These are phyloP conservation scores for Aspergillus biplanus DNA, from an alignment of 495 filamentous ascomycete species.

Conservation along the genomic window DNA sequence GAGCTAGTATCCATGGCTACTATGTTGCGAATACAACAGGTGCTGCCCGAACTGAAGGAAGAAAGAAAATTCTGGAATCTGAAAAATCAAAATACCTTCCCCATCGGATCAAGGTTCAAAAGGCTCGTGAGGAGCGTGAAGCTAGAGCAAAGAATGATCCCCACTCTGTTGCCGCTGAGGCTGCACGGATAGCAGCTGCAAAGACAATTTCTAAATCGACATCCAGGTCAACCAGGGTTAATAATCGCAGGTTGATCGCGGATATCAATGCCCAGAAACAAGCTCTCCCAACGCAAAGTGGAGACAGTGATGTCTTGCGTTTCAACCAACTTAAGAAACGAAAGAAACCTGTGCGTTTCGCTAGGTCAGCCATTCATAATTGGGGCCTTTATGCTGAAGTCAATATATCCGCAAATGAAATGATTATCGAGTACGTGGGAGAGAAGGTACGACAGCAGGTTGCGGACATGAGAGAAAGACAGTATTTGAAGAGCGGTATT, in stretches of 20 bases:
- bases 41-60: slow-evolving; percentile 87
- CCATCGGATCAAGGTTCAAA: slow-evolving; percentile 93
- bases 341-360: slow-evolving; percentile 98
- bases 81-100: slow-evolving; percentile 98
- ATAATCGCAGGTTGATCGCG: slow-evolving; percentile 89
- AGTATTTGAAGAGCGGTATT: slow-evolving; percentile 94
- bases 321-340: slow-evolving; percentile 99
- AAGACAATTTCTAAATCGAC: slow-evolving; percentile 76
- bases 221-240: slow-evolving; percentile 88
- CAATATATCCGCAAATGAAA: slow-evolving; percentile 95
- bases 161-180: slow-evolving; percentile 65
- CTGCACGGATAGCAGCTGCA: slow-evolving; percentile 74
- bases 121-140: slow-evolving; percentile 83
- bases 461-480: slow-evolving; percentile 87
- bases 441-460: slow-evolving; percentile 97
- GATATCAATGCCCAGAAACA: slow-evolving; percentile 94
- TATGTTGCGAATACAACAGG: slow-evolving; percentile 86
- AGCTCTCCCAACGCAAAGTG: slow-evolving; percentile 66
- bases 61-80: slow-evolving; percentile 89
- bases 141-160: slow-evolving; percentile 74
- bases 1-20: slow-evolving; percentile 78
- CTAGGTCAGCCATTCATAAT: slow-evolving; percentile 96
- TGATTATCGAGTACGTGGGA: slow-evolving; percentile 99
- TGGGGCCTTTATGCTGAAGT: slow-evolving; percentile 98
- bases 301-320: slow-evolving; percentile 84